Percentiles rank a stretch among this genome's conserved stretches.
phyloP scores from a whole-genome alignment of 495 filamentous ascomycete species.

The Penicillium bovifimosum region DNA sequence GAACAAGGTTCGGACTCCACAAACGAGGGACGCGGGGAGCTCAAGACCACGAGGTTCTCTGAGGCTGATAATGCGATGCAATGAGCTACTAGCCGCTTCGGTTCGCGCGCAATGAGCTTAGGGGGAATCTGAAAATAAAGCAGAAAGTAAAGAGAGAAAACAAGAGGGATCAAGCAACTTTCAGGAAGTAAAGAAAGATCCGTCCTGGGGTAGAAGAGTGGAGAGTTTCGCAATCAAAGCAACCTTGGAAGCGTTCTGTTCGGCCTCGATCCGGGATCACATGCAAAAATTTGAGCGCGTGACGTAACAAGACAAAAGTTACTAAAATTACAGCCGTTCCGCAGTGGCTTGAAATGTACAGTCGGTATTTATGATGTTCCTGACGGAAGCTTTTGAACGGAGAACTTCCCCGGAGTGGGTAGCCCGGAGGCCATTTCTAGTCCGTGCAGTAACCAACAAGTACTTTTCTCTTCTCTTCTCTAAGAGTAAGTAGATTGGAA shows the following conservation, averaged over 20 bases:
- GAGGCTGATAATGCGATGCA: slow-evolving; percentile 1
- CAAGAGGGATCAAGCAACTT: slow-evolving; percentile 1
- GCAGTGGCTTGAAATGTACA: background rate
- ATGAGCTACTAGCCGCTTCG: background rate
- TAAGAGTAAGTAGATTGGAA: background rate
- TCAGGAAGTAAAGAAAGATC: slow-evolving; percentile 3
- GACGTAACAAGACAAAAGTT: slow-evolving; percentile 30
- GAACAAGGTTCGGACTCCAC: slow-evolving; percentile 4
- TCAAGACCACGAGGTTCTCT: background rate
- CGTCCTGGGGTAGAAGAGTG: slow-evolving; percentile 1
- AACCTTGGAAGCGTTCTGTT: background rate
- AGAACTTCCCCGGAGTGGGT: slow-evolving; percentile 10
- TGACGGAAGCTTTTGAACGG: slow-evolving; percentile 6
- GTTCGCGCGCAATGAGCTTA: background rate
- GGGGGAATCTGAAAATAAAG: background rate
- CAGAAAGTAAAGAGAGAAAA: background rate
- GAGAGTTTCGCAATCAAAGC: slow-evolving; percentile 9
- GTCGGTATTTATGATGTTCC: slow-evolving; percentile 1
- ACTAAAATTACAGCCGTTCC: slow-evolving; percentile 14
- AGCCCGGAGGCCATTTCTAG: slow-evolving; percentile 4
- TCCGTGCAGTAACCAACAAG: background rate
- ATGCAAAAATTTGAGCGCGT: slow-evolving; percentile 35
- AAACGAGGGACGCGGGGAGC: slow-evolving; percentile 6
- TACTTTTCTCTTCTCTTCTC: background rate
- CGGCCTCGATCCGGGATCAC: slow-evolving; percentile 31